These are phyloP conservation scores for Plantago rigida DNA, from an alignment of 305 asterid species.

Conservation along the genomic window DNA sequence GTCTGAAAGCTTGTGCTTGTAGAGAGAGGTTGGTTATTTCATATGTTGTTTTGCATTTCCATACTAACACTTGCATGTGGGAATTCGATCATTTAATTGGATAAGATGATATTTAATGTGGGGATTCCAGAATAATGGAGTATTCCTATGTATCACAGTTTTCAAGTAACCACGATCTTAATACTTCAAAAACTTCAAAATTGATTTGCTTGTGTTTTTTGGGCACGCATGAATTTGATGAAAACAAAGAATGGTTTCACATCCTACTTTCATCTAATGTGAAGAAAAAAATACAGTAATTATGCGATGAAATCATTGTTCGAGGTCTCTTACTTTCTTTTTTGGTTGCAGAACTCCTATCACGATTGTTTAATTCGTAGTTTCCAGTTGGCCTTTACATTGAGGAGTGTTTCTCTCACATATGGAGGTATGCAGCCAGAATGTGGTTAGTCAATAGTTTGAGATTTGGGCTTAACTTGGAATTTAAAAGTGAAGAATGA, in stretches of 20 bases:
- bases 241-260: neutral
- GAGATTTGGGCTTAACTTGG: neutral
- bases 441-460: neutral
- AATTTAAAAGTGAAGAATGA: neutral
- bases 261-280: no score
- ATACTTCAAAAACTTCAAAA: neutral
- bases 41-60: no score
- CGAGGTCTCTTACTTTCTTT: constrained; percentile 13
- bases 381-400: constrained; percentile 71
- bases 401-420: constrained; percentile 47
- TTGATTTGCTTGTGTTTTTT: neutral
- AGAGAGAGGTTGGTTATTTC: neutral
- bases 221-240: neutral
- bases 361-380: constrained; percentile 64
- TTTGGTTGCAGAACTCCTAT: constrained; percentile 51
- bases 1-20: neutral
- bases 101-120: no score
- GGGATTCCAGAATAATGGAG: neutral
- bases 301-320: neutral
- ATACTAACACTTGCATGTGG: no score
- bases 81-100: no score
- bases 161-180: neutral
- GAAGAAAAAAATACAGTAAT: neutral
- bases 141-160: neutral
- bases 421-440: constrained; percentile 45